Conservation (phyloP, 73 alveolate species). For the Effrenium voratum region DNA sequence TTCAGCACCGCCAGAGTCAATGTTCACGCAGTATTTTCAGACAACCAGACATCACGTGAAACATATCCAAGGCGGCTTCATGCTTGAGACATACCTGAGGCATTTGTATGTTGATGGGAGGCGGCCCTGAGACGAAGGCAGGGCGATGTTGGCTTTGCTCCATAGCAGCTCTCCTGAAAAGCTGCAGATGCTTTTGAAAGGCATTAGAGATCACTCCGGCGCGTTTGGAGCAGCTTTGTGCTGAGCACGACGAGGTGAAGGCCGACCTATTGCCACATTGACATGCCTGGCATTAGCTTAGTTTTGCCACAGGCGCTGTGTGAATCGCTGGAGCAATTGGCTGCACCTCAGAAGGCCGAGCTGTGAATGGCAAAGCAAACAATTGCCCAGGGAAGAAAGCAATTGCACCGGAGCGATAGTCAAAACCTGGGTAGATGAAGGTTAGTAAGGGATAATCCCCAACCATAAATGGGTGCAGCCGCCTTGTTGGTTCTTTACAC, state of each 20-base stretch:
- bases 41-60: too few relatives aligned
- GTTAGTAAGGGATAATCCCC: too few relatives aligned
- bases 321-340: not conserved
- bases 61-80: too few relatives aligned
- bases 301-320: not conserved
- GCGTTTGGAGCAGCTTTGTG: conserved; percentile 84
- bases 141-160: too few relatives aligned
- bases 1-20: not conserved
- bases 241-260: conserved; percentile 68
- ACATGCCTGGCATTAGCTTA: not conserved
- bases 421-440: too few relatives aligned
- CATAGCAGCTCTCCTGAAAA: not conserved
- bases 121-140: not conserved
- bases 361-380: not conserved
- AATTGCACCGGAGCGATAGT: too few relatives aligned
- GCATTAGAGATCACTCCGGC: conserved; percentile 85
- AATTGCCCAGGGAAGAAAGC: too few relatives aligned
- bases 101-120: not conserved
- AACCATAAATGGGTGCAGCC: too few relatives aligned
- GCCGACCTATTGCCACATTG: not conserved
- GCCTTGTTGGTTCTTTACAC: too few relatives aligned
- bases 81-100: not conserved
- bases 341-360: conserved; percentile 21
- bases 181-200: not conserved
- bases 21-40: too few relatives aligned